Percentiles rank a stretch among this genome's conserved stretches.
These are phyloP conservation scores for Yarrowia alimentaria DNA, from an alignment of 805 yeast species.

Conservation along the genomic window DNA sequence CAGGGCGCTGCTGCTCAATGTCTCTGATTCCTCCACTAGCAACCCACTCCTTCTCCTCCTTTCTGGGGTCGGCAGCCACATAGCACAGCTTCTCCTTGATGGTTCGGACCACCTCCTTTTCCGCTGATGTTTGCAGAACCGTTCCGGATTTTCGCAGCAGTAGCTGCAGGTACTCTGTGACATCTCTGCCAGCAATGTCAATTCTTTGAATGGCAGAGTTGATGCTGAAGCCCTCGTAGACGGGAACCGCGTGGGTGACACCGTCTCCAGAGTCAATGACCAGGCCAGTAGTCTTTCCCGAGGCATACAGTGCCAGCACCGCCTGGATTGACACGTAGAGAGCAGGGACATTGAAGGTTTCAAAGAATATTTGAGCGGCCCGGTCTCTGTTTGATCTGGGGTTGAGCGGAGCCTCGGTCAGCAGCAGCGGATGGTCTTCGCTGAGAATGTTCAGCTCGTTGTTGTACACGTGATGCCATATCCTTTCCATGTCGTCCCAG, in stretches of 20 bases:
- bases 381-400: conserved; percentile 60
- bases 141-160: conserved; percentile 71
- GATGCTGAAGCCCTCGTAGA: conserved; percentile 82
- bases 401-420: conserved; percentile 88
- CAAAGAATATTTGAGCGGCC: conserved; percentile 66
- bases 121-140: conserved; percentile 66
- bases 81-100: conserved; percentile 76
- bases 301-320: conserved; percentile 77
- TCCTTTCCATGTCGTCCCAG: conserved; percentile 82
- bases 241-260: conserved; percentile 82
- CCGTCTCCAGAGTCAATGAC: conserved; percentile 94
- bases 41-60: conserved; percentile 50
- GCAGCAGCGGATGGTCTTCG: conserved; percentile 82
- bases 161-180: conserved; percentile 70
- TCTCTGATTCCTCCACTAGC: conserved; percentile 31
- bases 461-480: conserved; percentile 70
- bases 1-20: conserved; percentile 27
- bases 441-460: conserved; percentile 56
- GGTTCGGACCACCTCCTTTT: conserved; percentile 72
- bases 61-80: conserved; percentile 54
- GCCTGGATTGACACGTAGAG: conserved; percentile 72
- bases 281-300: conserved; percentile 87
- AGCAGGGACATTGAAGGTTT: conserved; percentile 73
- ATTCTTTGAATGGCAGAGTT: conserved; percentile 69
- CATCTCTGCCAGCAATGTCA: conserved; percentile 83